Percentiles rank a stretch among this genome's conserved stretches.
phyloP scores from a whole-genome alignment of 1,284 basidiomycete genomes.

The Irpex lacteus region DNA sequence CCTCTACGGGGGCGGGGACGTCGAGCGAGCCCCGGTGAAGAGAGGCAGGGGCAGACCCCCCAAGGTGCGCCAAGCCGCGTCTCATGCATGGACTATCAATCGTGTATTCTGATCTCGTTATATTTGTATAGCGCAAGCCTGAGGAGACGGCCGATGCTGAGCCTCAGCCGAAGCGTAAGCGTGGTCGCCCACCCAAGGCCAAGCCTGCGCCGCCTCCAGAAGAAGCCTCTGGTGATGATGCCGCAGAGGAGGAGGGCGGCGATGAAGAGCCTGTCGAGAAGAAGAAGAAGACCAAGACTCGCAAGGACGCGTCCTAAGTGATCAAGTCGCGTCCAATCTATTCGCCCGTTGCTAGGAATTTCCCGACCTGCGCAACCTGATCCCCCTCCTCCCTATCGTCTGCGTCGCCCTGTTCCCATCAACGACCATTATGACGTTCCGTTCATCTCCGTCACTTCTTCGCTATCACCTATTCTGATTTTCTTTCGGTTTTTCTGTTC shows the following conservation, averaged over 20 bases:
- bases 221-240: conserved; percentile 35
- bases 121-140: conserved; percentile 48
- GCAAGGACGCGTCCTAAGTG: conserved; percentile 43
- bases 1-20: conserved; percentile 31
- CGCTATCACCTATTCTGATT: not conserved
- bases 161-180: conserved; percentile 56
- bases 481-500: not conserved
- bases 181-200: conserved; percentile 73
- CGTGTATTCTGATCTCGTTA: conserved; percentile 12
- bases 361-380: not conserved
- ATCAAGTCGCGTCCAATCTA: conserved; percentile 7
- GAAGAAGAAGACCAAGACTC: conserved; percentile 72
- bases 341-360: not conserved
- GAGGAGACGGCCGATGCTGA: conserved; percentile 45
- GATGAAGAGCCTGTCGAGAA: conserved; percentile 34
- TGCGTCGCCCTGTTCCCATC: not conserved
- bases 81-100: not conserved
- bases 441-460: conserved; percentile 1
- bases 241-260: conserved; percentile 33
- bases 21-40: conserved; percentile 36
- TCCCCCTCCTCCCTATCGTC: not conserved
- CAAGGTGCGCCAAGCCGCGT: conserved; percentile 49
- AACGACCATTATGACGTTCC: conserved; percentile 13
- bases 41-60: conserved; percentile 73
- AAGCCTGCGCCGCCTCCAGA: conserved; percentile 38